phyloP scores from a whole-genome alignment of 2,329 filamentous ascomycete species.

The Aspergillus neoniger region DNA sequence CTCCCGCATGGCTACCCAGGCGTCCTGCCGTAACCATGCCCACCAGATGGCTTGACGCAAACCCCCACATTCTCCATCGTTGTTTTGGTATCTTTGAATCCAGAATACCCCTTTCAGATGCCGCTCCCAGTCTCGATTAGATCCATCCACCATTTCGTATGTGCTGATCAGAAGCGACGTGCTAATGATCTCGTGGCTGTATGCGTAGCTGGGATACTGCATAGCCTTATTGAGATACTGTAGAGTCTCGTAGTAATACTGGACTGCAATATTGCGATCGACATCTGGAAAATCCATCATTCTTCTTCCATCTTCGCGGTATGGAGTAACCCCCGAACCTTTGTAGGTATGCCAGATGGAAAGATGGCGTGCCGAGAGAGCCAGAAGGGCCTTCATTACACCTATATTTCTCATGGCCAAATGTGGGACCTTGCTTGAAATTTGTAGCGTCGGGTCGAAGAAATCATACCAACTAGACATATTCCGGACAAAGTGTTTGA shows the following conservation, averaged over 20 bases:
- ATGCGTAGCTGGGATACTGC: conserved; percentile 59
- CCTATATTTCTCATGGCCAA: conserved; percentile 56
- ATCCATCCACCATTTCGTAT: conserved; percentile 67
- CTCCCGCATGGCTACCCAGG: conserved; percentile 65
- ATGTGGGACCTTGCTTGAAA: conserved; percentile 40
- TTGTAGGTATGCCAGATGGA: conserved; percentile 35
- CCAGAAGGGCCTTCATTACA: conserved; percentile 59
- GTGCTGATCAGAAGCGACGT: conserved; percentile 63
- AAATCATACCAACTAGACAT: conserved; percentile 46
- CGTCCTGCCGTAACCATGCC: conserved; percentile 67
- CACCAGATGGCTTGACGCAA: conserved; percentile 64
- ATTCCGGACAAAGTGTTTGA: conserved; percentile 19
- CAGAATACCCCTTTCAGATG: conserved; percentile 67
- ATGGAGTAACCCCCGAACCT: background rate
- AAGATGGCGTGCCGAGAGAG: conserved; percentile 56
- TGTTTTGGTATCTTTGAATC: conserved; percentile 64
- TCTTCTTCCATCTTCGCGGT: background rate
- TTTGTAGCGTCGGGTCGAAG: conserved; percentile 46
- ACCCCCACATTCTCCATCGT: conserved; percentile 60
- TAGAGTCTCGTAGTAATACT: conserved; percentile 65
- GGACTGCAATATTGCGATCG: conserved; percentile 45
- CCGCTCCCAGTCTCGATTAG: conserved; percentile 60
- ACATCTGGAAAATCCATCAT: conserved; percentile 16
- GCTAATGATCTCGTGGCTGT: conserved; percentile 59
- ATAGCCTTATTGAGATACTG: conserved; percentile 64